Conservation (phyloP, 164 flowering plant genomes). For the Protea cynaroides region DNA sequence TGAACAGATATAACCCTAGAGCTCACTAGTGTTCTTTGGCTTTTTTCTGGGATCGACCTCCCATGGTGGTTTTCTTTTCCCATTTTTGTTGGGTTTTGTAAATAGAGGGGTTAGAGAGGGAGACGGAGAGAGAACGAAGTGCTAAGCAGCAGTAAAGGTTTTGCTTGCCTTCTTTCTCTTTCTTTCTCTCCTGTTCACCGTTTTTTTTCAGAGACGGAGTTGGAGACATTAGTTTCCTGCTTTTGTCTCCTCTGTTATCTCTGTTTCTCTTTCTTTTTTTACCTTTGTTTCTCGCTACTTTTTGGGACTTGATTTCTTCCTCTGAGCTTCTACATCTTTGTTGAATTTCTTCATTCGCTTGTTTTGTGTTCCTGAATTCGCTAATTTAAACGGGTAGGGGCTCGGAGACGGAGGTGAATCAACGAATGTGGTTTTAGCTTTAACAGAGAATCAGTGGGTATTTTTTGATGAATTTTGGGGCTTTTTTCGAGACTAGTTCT, state of each 20-base stretch:
- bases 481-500: slow-evolving; percentile 55
- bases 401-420: background rate
- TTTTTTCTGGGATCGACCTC: background rate
- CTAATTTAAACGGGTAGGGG: background rate
- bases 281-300: slow-evolving; percentile 2
- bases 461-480: slow-evolving; percentile 97
- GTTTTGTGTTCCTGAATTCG: background rate
- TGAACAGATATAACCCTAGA: slow-evolving; percentile 14
- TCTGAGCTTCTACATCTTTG: background rate
- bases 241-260: slow-evolving; percentile 57
- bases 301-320: background rate
- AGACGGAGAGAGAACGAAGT: slow-evolving; percentile 58
- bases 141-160: slow-evolving; percentile 24
- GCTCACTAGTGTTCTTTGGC: slow-evolving; percentile 26
- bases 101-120: slow-evolving; percentile 16
- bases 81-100: slow-evolving; percentile 4
- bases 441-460: no score
- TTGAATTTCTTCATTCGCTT: background rate
- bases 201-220: slow-evolving; percentile 43
- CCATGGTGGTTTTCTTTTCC: background rate
- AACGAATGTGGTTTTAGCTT: background rate
- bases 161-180: slow-evolving; percentile 61
- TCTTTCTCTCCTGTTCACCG: slow-evolving; percentile 41
- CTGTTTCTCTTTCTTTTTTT: slow-evolving; percentile 21
- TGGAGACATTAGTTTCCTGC: slow-evolving; percentile 50